A percentile compares a stretch with the other conserved stretches of the same genome.
Conservation (phyloP, 805 yeast species). For the Ogataea trehaloabstinens region DNA sequence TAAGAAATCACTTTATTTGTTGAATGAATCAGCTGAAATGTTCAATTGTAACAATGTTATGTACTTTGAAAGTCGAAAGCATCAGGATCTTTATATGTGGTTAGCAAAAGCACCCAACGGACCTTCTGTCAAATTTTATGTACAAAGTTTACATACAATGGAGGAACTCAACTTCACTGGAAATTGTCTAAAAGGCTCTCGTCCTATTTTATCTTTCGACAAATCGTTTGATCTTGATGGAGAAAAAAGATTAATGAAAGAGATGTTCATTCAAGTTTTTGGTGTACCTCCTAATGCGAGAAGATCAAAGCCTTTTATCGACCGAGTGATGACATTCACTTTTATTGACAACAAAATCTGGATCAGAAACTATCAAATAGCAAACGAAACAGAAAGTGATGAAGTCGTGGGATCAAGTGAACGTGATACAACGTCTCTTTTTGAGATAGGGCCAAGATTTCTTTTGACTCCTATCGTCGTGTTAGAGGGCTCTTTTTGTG, state of each 20-base stretch:
- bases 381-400: conserved; percentile 50
- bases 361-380: conserved; percentile 91
- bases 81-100: conserved; percentile 93
- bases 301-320: conserved; percentile 90
- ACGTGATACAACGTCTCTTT: conserved; percentile 65
- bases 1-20: conserved; percentile 80
- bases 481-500: conserved; percentile 95
- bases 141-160: conserved; percentile 93
- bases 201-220: conserved; percentile 92
- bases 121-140: conserved; percentile 89
- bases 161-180: conserved; percentile 97
- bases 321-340: conserved; percentile 91
- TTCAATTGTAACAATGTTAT: conserved; percentile 95
- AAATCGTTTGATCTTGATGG: conserved; percentile 65
- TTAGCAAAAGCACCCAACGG: conserved; percentile 96
- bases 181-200: conserved; percentile 90
- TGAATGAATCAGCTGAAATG: conserved; percentile 93
- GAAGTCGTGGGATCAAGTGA: conserved; percentile 24
- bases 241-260: conserved; percentile 76
- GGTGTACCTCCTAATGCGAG: conserved; percentile 96
- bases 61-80: conserved; percentile 95
- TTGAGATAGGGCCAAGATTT: conserved; percentile 96
- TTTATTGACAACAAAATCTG: conserved; percentile 92
- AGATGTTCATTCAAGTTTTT: conserved; percentile 74
- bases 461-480: conserved; percentile 89